phyloP scores from a whole-genome alignment of 352 stramenopile genomes.

The Aphanomyces euteiches region DNA sequence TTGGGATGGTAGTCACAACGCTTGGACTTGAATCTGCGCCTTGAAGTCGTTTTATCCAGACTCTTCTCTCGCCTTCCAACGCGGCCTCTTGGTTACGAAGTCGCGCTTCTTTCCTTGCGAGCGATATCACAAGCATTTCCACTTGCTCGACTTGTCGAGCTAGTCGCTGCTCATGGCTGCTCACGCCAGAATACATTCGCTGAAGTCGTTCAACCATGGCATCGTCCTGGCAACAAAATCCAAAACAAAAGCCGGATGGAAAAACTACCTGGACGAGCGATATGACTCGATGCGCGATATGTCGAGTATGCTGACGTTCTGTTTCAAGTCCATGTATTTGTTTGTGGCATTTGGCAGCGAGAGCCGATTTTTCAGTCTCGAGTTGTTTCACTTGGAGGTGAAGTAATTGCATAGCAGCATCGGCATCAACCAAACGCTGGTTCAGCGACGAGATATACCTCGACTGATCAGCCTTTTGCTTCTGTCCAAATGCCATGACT shows the following conservation, averaged over 20 bases:
- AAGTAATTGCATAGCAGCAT: slow-evolving; percentile 46
- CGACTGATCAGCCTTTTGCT: neutral
- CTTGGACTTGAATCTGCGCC: neutral
- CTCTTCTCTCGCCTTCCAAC: slow-evolving; percentile 42
- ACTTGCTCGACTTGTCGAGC: slow-evolving; percentile 42
- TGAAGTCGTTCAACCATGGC: slow-evolving; percentile 52
- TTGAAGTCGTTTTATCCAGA: slow-evolving; percentile 31
- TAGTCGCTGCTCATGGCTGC: slow-evolving; percentile 44
- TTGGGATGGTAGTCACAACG: slow-evolving; percentile 3
- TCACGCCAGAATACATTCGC: slow-evolving; percentile 39
- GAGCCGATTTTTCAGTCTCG: slow-evolving; percentile 33
- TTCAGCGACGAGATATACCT: slow-evolving; percentile 48
- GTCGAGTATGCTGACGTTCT: slow-evolving; percentile 49
- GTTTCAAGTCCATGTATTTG: slow-evolving; percentile 47
- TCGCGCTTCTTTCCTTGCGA: slow-evolving; percentile 50
- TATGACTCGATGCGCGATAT: slow-evolving; percentile 44
- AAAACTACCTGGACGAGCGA: slow-evolving; percentile 42
- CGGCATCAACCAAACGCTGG: slow-evolving; percentile 48
- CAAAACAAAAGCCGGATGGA: neutral
- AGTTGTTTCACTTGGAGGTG: slow-evolving; percentile 35
- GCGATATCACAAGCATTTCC: slow-evolving; percentile 39
- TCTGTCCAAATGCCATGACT: neutral
- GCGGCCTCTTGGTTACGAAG: slow-evolving; percentile 67
- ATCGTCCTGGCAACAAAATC: slow-evolving; percentile 34
- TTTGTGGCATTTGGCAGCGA: slow-evolving; percentile 45